Evolutionary conservation across 768 basidiomycete species (phyloP).

Genomic region (Cystobasidium ongulense): DNA sequence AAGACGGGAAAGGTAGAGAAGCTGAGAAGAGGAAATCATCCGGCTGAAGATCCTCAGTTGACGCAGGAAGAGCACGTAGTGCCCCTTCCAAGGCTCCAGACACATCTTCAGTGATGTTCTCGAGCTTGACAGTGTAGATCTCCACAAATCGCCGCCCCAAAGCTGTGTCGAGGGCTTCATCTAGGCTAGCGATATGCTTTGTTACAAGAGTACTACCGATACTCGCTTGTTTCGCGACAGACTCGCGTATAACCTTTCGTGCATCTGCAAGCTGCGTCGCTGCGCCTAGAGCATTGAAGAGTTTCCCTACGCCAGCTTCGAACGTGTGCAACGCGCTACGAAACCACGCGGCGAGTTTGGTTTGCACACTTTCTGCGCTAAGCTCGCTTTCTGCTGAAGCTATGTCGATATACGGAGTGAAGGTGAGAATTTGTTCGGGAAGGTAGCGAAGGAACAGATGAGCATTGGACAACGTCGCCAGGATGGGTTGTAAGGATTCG

Average conservation of each 20-base stretch:
- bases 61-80: not conserved
- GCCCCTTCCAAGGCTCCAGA: not conserved
- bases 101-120: not conserved
- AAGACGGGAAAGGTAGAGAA: constrained; percentile 29
- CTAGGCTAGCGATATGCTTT: not conserved
- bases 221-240: not conserved
- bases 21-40: constrained; percentile 33
- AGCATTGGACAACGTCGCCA: constrained; percentile 37
- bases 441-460: constrained; percentile 38
- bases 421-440: constrained; percentile 33
- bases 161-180: not conserved
- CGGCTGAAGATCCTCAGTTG: constrained; percentile 26
- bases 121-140: constrained; percentile 32
- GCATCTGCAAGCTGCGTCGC: constrained; percentile 26
- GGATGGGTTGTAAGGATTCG: constrained; percentile 24
- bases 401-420: constrained; percentile 32
- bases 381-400: not conserved
- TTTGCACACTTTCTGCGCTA: not conserved
- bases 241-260: constrained; percentile 14
- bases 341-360: constrained; percentile 29
- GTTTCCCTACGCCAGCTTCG: not conserved
- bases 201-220: not conserved
- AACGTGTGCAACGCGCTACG: not conserved
- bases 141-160: constrained; percentile 26
- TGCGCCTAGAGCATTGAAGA: not conserved